Base-by-base conservation (phyloP, 2,329 filamentous ascomycete genomes). In the Dactylellina haptotyla region DNA sequence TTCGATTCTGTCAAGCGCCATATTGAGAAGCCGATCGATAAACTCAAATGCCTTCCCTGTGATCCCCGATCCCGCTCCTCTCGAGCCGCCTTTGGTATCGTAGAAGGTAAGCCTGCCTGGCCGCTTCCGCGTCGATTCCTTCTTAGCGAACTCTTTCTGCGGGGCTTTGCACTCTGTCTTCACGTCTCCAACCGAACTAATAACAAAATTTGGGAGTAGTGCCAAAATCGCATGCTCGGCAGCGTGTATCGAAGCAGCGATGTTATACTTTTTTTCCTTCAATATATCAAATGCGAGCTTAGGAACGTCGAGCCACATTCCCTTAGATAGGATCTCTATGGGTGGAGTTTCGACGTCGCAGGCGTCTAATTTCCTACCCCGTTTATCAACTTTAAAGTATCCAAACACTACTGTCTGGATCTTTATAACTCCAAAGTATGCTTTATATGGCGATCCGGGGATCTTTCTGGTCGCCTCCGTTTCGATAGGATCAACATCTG, bases 261-360 rank as follows among this genome's bases (percentile, higher is more conserved):
- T 85, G 79, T 97, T 92, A 30, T 98, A 84, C 0, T 88, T 84
- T 5, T 89, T 84, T 0, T 85, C 85, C 41, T 89, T 86, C 0
- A 99, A 85, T 43, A 97, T 93, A 12, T 92, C 87, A 4, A 98
- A 86, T 0, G 93, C 93, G 0, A 80, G 81, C 74, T 88, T 89
- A 0, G 95, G 94, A 1, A 99, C 88, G 79, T 98, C 94, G 12
- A 98, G 86, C 95, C 95, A 99, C 88, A 97, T 91, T 39, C 93
- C 95, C 80, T 95, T 96, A 78, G 88, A 91, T 79, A 89, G 86
- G 2, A 93, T 87, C 54, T 95, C 87, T 57, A 98, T 92, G 0
- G 95, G 93, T 2, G 94, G 93, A 77, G 97, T 97, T 80, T 97
- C 92, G 20, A 98, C 93, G 71, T 94, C 87, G 0, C 98, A 90